A percentile compares a stretch with the other conserved stretches of the same genome.
phyloP scores from a whole-genome alignment of 116 monocot species.

The Zostera marina region DNA sequence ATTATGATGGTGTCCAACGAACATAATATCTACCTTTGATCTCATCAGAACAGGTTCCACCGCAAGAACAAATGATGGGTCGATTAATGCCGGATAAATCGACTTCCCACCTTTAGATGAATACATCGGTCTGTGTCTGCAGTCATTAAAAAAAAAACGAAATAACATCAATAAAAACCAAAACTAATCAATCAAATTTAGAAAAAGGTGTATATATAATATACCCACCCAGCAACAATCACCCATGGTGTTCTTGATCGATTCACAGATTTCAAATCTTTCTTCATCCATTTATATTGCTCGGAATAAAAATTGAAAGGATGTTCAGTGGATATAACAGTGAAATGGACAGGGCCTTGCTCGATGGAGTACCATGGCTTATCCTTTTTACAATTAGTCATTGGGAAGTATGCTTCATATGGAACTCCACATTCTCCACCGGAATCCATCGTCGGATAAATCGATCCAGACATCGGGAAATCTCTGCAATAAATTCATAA shows the following conservation, averaged over 20 bases:
- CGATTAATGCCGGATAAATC: slow-evolving; percentile 20
- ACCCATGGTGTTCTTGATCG: slow-evolving; percentile 67
- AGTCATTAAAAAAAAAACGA: not conserved
- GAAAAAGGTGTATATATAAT: no score
- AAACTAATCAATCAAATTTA: no score
- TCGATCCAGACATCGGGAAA: slow-evolving; percentile 36
- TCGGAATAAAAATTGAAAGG: slow-evolving; percentile 36
- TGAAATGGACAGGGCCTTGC: slow-evolving; percentile 66
- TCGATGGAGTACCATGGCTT: slow-evolving; percentile 82
- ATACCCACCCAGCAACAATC: slow-evolving; percentile 50
- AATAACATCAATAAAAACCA: no score
- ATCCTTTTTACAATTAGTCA: slow-evolving; percentile 39
- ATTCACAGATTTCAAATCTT: slow-evolving; percentile 46
- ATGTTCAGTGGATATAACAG: slow-evolving; percentile 70
- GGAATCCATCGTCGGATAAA: slow-evolving; percentile 58
- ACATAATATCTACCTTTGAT: slow-evolving; percentile 53
- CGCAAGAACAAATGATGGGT: slow-evolving; percentile 31
- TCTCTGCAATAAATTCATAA: slow-evolving; percentile 22
- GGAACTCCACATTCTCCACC: slow-evolving; percentile 84
- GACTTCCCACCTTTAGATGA: slow-evolving; percentile 24
- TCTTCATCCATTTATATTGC: slow-evolving; percentile 65
- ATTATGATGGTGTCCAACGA: slow-evolving; percentile 70
- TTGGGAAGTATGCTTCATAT: slow-evolving; percentile 66
- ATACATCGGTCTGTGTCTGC: slow-evolving; percentile 82
- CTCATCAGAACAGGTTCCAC: slow-evolving; percentile 49